Conservation (phyloP, 805 yeast species). For the Saccharomycopsis vini region DNA sequence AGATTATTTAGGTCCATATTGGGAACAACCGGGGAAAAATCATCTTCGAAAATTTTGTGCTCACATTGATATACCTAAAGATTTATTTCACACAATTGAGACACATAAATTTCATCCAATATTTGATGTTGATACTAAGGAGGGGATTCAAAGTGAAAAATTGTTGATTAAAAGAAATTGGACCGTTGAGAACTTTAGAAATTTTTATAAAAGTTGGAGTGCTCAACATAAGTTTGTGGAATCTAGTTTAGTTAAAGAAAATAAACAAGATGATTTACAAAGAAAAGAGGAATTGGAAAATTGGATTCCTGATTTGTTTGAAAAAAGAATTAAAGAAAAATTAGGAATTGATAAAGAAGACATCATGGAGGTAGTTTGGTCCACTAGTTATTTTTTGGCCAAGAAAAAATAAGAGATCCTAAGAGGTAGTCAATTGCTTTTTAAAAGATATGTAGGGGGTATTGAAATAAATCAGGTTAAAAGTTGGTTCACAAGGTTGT, state of each 20-base stretch:
- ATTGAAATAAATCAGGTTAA: too few relatives aligned
- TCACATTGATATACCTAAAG: conserved; percentile 36
- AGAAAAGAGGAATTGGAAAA: too few relatives aligned
- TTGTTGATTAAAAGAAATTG: conserved; percentile 30
- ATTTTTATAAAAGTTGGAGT: conserved; percentile 64
- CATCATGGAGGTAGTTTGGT: conserved; percentile 41
- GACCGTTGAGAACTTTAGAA: conserved; percentile 37
- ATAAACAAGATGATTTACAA: too few relatives aligned
- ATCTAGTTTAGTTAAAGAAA: conserved; percentile 29
- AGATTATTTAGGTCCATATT: conserved; percentile 52
- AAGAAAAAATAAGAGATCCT: conserved; percentile 15
- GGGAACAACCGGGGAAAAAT: conserved; percentile 81
- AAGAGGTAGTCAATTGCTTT: too few relatives aligned
- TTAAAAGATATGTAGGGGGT: too few relatives aligned
- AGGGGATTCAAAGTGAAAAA: conserved; percentile 17
- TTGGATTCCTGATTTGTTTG: conserved; percentile 43
- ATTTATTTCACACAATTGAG: conserved; percentile 33
- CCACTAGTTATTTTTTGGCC: conserved; percentile 46
- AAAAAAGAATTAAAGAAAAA: conserved; percentile 33
- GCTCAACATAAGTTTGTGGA: conserved; percentile 50
- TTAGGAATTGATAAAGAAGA: conserved; percentile 41
- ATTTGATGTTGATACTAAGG: conserved; percentile 3
- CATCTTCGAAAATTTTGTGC: conserved; percentile 38
- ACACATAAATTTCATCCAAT: conserved; percentile 25
- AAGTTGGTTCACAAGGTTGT: neutral